Conservation (phyloP, 2,329 filamentous ascomycete genomes). For the Fusarium longipes region DNA sequence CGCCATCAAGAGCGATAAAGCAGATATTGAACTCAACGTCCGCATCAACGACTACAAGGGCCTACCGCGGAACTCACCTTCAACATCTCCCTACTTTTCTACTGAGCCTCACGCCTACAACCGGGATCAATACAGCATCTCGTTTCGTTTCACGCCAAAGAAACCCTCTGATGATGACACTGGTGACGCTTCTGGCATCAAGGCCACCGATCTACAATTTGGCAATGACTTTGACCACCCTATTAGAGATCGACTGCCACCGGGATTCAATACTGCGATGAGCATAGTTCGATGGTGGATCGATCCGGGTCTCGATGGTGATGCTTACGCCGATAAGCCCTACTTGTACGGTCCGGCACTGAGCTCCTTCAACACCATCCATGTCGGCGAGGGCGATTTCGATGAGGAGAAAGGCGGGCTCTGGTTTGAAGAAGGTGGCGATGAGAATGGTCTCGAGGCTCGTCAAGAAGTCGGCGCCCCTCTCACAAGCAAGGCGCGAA, state of each 20-base stretch:
- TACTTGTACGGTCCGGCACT: slow-evolving; percentile 87
- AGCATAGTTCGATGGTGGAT: slow-evolving; percentile 90
- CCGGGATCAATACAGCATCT: slow-evolving; percentile 86
- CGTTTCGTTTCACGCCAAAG: slow-evolving; percentile 82
- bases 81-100: slow-evolving; percentile 81
- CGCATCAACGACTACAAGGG: slow-evolving; percentile 76
- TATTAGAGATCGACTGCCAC: slow-evolving; percentile 85
- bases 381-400: slow-evolving; percentile 68
- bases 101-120: slow-evolving; percentile 72
- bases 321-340: slow-evolving; percentile 87
- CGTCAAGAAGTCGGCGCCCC: slow-evolving; percentile 64
- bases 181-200: slow-evolving; percentile 60
- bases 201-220: slow-evolving; percentile 81
- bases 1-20: slow-evolving; percentile 70
- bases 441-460: slow-evolving; percentile 63
- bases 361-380: slow-evolving; percentile 81
- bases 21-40: slow-evolving; percentile 77
- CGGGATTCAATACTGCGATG: slow-evolving; percentile 86
- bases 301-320: slow-evolving; percentile 89
- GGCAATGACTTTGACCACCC: slow-evolving; percentile 96
- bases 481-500: slow-evolving; percentile 61
- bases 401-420: slow-evolving; percentile 63
- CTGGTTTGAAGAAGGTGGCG: slow-evolving; percentile 74
- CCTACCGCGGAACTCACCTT: slow-evolving; percentile 76
- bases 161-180: slow-evolving; percentile 37